A percentile compares a stretch with the other conserved stretches of the same genome.
These are phyloP conservation scores for Kwoniella sp. DNA, from an alignment of 768 basidiomycete genomes.

Conservation along the genomic window DNA sequence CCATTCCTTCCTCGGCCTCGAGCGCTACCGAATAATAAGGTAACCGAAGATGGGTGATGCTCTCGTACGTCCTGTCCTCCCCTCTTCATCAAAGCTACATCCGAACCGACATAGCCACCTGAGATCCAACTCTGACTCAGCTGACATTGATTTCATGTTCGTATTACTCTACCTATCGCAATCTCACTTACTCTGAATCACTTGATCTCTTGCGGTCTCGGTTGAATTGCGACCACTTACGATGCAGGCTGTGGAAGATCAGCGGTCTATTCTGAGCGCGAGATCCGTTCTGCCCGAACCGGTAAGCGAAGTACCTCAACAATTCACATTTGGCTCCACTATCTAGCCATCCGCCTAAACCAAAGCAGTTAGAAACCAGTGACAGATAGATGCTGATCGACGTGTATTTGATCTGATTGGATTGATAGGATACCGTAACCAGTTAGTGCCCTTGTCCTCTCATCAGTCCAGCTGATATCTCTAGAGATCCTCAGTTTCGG, in stretches of 20 bases:
- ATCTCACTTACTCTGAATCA: too few species aligned
- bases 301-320: constrained; percentile 27
- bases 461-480: not conserved
- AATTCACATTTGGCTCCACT: not conserved
- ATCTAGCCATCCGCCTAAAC: not conserved
- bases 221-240: too few species aligned
- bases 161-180: too few species aligned
- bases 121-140: not conserved
- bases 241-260: constrained; percentile 48
- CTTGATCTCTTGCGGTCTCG: too few species aligned
- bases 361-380: not conserved
- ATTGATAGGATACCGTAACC: constrained; percentile 43
- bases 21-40: not conserved
- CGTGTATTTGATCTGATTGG: not conserved
- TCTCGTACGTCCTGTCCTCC: constrained; percentile 28
- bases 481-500: not conserved
- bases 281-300: constrained; percentile 43
- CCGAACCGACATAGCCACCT: too few species aligned
- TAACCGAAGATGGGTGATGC: constrained; percentile 44
- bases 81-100: too few species aligned
- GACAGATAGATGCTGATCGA: not conserved
- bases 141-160: constrained; percentile 1
- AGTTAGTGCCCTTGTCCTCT: constrained; percentile 28
- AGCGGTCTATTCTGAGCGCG: constrained; percentile 46
- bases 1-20: not conserved